Base-by-base conservation (phyloP, 495 filamentous ascomycete genomes). In the Podospora sp. region DNA sequence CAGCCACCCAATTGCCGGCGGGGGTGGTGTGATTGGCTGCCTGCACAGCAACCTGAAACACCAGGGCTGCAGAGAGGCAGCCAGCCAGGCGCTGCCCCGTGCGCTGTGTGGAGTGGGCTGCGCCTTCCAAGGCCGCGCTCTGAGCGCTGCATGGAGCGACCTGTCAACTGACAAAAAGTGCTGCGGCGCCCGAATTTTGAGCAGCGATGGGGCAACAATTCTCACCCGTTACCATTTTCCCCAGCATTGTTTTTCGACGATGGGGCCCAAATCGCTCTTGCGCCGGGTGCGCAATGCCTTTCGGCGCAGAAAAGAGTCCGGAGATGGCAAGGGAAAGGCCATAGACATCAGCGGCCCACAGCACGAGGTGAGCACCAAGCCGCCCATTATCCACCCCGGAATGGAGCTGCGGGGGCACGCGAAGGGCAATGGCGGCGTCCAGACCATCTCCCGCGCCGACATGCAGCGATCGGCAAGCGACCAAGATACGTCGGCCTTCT, bases 401-500 rank as follows among this genome's bases (percentile, higher is more conserved):
- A 40, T 22, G 25, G 26, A 24, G n/a, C 18, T 33, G 1, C 21
- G 22, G 21, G 24, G 18, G 40, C 22, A 11, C 63, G 6, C n/a
- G 21, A 59, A 63, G 14, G 40, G 12, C 60, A 59, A 63, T 22
- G 40, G 12, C 60, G 35, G 12, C 60, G 9, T 24, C 29, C 29
- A 16, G 53, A 57, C 36, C 62, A 65, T 59, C 59, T 63, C 68
- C 27, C 29, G 21, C n/a, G 65, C 60, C 21, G 60, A 67, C 55
- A 55, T 70, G 27, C 25, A 65, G 20, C 12, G 55, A 12, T 29
- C 63, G 0, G 62, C 58, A 50, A 60, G 65, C 35, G 5, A 40
- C 53, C 73, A 75, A 22, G 29, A 33, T 27, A 21, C 46, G 8
- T 74, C 67, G 2, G 18, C 7, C 22, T 68, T 74, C 51, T 72